A percentile compares a stretch with the other conserved stretches of the same genome.
These are phyloP conservation scores for Emydomyces testavorans DNA, from an alignment of 2,329 filamentous ascomycete species.

Conservation along the genomic window DNA sequence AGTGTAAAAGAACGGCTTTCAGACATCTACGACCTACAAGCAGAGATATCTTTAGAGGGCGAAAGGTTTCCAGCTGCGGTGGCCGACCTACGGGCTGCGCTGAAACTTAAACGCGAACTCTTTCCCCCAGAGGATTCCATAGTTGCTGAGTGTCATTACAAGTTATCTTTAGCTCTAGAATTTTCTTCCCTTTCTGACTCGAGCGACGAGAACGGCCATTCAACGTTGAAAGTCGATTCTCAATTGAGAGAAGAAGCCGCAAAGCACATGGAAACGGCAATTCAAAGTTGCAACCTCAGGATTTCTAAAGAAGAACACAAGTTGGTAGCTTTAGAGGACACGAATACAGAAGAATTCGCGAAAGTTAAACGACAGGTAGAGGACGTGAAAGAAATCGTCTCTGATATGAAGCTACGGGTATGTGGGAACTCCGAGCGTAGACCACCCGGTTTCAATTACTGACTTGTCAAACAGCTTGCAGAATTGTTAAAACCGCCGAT, in stretches of 20 bases:
- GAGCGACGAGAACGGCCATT: constrained; percentile 30
- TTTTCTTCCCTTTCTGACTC: constrained; percentile 65
- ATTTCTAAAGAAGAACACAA: constrained; percentile 43
- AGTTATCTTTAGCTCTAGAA: constrained; percentile 86
- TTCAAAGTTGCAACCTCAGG: constrained; percentile 46
- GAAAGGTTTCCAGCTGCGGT: constrained; percentile 87
- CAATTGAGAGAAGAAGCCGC: constrained; percentile 47
- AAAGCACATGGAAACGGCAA: constrained; percentile 49
- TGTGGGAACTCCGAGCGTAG: constrained; percentile 18
- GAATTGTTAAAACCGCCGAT: constrained; percentile 48
- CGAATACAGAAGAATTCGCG: constrained; percentile 32
- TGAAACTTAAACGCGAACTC: constrained; percentile 67
- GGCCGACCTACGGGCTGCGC: constrained; percentile 63
- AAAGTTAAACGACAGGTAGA: constrained; percentile 40
- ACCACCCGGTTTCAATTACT: constrained; percentile 2
- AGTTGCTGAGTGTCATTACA: constrained; percentile 90
- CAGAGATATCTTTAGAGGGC: constrained; percentile 94
- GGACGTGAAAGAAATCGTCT: constrained; percentile 50
- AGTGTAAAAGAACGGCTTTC: constrained; percentile 75
- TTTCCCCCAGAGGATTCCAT: constrained; percentile 71
- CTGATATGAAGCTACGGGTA: constrained; percentile 50
- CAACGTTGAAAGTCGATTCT: constrained; percentile 39
- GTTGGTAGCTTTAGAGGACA: constrained; percentile 28
- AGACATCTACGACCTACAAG: constrained; percentile 85
- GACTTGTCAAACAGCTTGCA: constrained; percentile 33